Base-by-base conservation (phyloP, 2,329 filamentous ascomycete species). In the Phaeosphaeria sp. region DNA sequence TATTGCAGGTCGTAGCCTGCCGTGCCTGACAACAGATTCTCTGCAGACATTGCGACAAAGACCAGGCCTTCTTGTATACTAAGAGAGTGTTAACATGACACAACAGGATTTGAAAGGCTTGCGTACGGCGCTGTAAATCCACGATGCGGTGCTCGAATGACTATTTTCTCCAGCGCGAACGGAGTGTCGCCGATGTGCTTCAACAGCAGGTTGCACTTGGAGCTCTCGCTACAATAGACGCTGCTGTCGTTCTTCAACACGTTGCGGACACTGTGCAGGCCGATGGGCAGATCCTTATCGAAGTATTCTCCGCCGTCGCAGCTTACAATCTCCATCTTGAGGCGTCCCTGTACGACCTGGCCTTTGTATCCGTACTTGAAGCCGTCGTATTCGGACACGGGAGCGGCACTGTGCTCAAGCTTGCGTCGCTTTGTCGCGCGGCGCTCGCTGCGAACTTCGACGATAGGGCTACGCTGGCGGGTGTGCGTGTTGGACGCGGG, bases 41-140 rank as follows among this genome's bases (percentile, higher is more conserved):
- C 88, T 39, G 89, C 86, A 42, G 88, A 86, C 93, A 97, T 97
- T 46, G 91, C 87, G 25, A 98, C 85, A 72, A 97, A 97, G 1
- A 98, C 86, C 84, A 97, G 89, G 45, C 95, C 94, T 83, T 96
- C 91, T 77, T 94, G 89, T 52, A 97, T 89, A 53, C 91, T 94
- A 73, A 55, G 1, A 51, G 17, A 56, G 56, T 50, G 68, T 82
- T 64, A 83, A 77, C 47, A 57, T 45, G 42, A 40, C 33, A 52
- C 58, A 55, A 53, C 56, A 54, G 44, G 24, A 17, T 49, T n/a
- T 40, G 47, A 22, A 18, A 46, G 52, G 54, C 44, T 57, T 49
- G 86, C 91, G 78, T 87, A 96, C 91, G 93, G 93, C 67, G 92
- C 89, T 59, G 92, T 93, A 76, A 93, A 97, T 52, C 91, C 91